A percentile compares a stretch with the other conserved stretches of the same genome.
Evolutionary conservation across 1,284 basidiomycete species (phyloP).

Genomic region (Heterobasidion annosum): DNA sequence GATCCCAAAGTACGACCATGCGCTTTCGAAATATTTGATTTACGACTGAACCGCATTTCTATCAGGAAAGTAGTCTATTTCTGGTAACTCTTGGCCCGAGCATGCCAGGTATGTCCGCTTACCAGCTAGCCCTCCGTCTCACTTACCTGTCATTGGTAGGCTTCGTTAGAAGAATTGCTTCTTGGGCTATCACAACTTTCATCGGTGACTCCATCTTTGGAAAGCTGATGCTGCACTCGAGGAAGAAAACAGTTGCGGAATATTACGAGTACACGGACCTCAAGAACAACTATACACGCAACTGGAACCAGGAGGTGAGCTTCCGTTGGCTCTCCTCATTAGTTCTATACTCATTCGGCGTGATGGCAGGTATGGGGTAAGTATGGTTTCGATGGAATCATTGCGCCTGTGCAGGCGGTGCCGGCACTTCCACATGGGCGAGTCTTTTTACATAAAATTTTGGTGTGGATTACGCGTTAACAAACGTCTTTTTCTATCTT

Average conservation of each 20-base stretch:
- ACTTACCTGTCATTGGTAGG: conserved; percentile 20
- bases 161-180: conserved; percentile 38
- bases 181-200: conserved; percentile 39
- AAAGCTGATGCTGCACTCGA: conserved; percentile 31
- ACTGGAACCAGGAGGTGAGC: conserved; percentile 1
- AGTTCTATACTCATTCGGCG: neutral
- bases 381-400: conserved; percentile 63
- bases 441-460: neutral
- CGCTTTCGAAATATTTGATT: neutral
- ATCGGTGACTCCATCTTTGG: conserved; percentile 47
- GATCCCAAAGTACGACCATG: conserved; percentile 50
- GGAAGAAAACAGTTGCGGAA: conserved; percentile 48
- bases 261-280: conserved; percentile 38
- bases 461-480: too few species aligned
- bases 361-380: conserved; percentile 61
- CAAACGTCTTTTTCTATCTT: neutral
- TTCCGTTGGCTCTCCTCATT: neutral
- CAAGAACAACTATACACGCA: conserved; percentile 32
- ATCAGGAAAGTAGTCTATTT: conserved; percentile 46
- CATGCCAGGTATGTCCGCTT: conserved; percentile 33
- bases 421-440: conserved; percentile 64
- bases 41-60: neutral
- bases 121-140: neutral
- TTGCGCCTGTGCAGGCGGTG: conserved; percentile 68
- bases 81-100: conserved; percentile 52